Conservation (phyloP, 2,329 filamentous ascomycete species). For the Aspergillus sp. region DNA sequence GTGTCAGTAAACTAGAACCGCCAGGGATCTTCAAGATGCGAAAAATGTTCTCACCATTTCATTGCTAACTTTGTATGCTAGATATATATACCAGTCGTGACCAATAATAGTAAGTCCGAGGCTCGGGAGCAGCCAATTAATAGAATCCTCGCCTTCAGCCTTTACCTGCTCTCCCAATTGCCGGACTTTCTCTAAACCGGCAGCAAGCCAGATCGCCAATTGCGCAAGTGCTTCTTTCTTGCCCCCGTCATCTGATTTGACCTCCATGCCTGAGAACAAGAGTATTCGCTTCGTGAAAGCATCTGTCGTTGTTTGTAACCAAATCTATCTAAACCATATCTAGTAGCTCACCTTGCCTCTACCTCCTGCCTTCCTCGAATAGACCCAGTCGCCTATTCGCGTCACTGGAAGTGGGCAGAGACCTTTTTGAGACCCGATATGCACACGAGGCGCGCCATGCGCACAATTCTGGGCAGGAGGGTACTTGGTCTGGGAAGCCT, state of each 20-base stretch:
- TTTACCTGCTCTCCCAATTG: neutral
- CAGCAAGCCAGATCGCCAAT: neutral
- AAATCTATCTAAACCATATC: too few relatives aligned
- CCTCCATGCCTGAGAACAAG: neutral
- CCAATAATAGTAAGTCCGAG: constrained; percentile 2
- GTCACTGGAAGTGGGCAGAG: too few relatives aligned
- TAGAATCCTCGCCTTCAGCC: neutral
- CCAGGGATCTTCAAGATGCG: too few relatives aligned
- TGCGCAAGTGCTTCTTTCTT: neutral
- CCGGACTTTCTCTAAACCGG: neutral
- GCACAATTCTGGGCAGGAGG: too few relatives aligned
- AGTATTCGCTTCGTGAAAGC: neutral
- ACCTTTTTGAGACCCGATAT: too few relatives aligned
- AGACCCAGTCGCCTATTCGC: too few relatives aligned
- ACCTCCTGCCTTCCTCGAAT: too few relatives aligned
- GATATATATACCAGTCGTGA: constrained; percentile 3
- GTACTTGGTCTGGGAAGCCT: too few relatives aligned
- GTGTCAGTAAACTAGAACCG: too few relatives aligned
- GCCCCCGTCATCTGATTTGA: neutral
- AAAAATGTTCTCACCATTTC: neutral
- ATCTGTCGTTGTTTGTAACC: neutral
- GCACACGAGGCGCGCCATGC: too few relatives aligned
- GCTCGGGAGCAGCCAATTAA: neutral
- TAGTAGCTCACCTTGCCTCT: too few relatives aligned
- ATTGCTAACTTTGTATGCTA: neutral